Evolutionary conservation across 352 stramenopile genomes (phyloP), one percentile per base, ranked within the genome.

Genomic region (Phytopythium mirpurense): DNA sequence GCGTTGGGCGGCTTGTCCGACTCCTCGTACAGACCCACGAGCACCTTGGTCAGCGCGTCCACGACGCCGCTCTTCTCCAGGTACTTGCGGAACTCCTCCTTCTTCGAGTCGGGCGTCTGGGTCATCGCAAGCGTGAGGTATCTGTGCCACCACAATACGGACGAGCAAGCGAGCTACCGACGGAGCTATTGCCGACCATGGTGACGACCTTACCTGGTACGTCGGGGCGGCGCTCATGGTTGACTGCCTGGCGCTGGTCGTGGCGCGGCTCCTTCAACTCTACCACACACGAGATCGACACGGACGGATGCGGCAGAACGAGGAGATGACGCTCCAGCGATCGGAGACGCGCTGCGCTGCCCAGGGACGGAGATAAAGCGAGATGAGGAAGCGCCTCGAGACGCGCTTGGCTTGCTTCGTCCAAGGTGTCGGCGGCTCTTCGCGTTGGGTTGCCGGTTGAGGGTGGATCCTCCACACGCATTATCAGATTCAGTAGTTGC

Each of bases 1-100:
- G 96, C 94, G 68, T 98, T 98, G n/a, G 78, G 54, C 7, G 96
- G 96, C 36, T 97, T 90, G 56, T 99, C 91, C 11, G 81, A 78
- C 69, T 99, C 96, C 69, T 98, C 93, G 67, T 98, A 98, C 21
- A 98, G 77, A 3, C 92, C 94, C 42, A 99, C 94, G 18, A 99
- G 72, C 19, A 98, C 91, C 63, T 98, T 98, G 29, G 96, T 99
- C 14, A 99, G 70, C 18, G 96, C 90, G 74, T 99, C 95, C 32
- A 99, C 96, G 6, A 98, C 96, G 34, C 96, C 96, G 40, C 86
- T 96, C 63, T 98, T 98, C 74, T 99, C 96, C 2, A 99, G 74
- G 65, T 99, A 99, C 66, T 97, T 98, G 61, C 93, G 75, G 70
- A 98, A 99, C 77, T 99, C 96, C 68, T 99, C 94, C 66, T 99